Evolutionary conservation across 257 asterid species (phyloP).

Genomic region (Primulina huaijiensis): DNA sequence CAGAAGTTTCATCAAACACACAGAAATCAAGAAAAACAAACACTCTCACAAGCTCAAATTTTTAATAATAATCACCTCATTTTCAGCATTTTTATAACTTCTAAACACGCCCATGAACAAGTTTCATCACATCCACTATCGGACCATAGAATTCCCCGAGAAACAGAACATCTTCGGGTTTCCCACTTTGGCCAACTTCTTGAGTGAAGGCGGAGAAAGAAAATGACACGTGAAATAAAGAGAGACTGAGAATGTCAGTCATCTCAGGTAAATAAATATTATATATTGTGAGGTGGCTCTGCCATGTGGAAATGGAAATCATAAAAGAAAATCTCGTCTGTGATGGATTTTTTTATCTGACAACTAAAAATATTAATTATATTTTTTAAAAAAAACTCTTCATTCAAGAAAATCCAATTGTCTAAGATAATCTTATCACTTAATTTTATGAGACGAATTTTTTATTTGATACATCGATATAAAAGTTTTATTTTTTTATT

Average conservation of each 20-base stretch:
- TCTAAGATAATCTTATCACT: too few species aligned
- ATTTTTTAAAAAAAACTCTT: too few species aligned
- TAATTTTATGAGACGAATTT: too few species aligned
- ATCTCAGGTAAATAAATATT: background rate
- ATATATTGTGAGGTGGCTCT: constrained; percentile 27
- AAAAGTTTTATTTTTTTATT: too few species aligned
- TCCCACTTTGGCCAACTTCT: constrained; percentile 31
- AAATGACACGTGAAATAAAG: constrained; percentile 24
- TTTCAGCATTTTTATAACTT: background rate
- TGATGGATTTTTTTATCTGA: too few species aligned
- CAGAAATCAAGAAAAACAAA: background rate
- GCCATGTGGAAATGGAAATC: too few species aligned
- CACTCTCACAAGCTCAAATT: background rate
- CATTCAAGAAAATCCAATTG: too few species aligned
- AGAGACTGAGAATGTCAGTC: background rate
- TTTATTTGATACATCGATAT: too few species aligned
- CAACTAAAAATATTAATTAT: too few species aligned
- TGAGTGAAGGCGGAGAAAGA: constrained; percentile 20
- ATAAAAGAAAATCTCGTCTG: too few species aligned
- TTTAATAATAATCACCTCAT: background rate
- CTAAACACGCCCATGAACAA: background rate
- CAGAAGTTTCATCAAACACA: constrained; percentile 22
- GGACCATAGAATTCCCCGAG: constrained; percentile 10
- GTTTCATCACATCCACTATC: background rate
- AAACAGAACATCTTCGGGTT: too few species aligned